Conservation (phyloP, 305 asterid genomes). For the Stenogyne calaminthoides region DNA sequence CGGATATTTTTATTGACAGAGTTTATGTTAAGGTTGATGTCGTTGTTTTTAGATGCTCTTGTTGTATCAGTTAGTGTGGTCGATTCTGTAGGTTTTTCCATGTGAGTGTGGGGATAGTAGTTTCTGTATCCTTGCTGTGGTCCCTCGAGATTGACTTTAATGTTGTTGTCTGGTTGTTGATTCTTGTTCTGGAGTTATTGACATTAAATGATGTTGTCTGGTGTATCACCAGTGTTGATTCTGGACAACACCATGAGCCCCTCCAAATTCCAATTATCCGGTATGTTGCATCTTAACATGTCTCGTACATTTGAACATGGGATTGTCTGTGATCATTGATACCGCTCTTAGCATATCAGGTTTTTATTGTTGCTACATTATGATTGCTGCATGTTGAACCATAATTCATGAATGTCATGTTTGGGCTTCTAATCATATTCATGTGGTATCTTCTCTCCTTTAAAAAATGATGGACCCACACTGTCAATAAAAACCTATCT, state of each 20-base stretch:
- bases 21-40: not conserved
- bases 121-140: not conserved
- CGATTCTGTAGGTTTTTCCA: not conserved
- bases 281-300: slow-evolving; percentile 8
- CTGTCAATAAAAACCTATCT: not conserved
- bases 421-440: not conserved
- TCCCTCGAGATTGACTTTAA: not conserved
- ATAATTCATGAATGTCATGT: slow-evolving; percentile 5
- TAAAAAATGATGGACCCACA: not conserved
- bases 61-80: slow-evolving; percentile 9
- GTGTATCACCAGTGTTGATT: not conserved
- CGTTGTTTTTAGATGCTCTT: not conserved
- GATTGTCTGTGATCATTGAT: slow-evolving; percentile 13
- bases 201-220: not conserved
- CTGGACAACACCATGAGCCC: not conserved
- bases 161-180: not conserved
- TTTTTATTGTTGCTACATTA: slow-evolving; percentile 21
- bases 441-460: slow-evolving; percentile 11
- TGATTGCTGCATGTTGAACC: not conserved
- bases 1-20: slow-evolving; percentile 8
- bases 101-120: not conserved
- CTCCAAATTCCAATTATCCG: not conserved
- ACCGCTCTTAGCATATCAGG: slow-evolving; percentile 19
- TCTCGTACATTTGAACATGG: slow-evolving; percentile 19
- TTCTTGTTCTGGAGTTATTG: not conserved